Conservation (phyloP, 2,329 filamentous ascomycete genomes). For the Dryadomyces quercus-mongolicae region DNA sequence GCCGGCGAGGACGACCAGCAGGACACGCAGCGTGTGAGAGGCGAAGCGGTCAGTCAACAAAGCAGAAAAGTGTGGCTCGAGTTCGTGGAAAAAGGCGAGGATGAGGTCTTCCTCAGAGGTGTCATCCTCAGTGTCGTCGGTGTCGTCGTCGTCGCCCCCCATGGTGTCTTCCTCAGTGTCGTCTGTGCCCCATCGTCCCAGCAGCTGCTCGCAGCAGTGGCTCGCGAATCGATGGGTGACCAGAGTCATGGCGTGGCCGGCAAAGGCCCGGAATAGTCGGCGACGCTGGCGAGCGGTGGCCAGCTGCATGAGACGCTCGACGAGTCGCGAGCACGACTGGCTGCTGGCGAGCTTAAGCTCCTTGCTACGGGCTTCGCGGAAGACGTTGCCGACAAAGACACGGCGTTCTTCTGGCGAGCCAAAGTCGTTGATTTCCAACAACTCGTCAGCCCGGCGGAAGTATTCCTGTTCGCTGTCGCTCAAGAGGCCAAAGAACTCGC, state of each 20-base stretch:
- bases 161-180: slow-evolving; percentile 23
- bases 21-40: slow-evolving; percentile 77
- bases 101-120: slow-evolving; percentile 76
- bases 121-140: slow-evolving; percentile 27
- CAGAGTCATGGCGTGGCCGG: slow-evolving; percentile 74
- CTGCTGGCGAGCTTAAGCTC: slow-evolving; percentile 93
- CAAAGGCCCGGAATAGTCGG: slow-evolving; percentile 73
- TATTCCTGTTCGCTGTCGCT: slow-evolving; percentile 92
- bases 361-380: slow-evolving; percentile 76
- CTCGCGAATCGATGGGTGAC: slow-evolving; percentile 94
- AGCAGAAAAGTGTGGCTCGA: slow-evolving; percentile 74
- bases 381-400: slow-evolving; percentile 69
- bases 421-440: slow-evolving; percentile 86
- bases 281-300: slow-evolving; percentile 74
- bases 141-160: slow-evolving; percentile 23
- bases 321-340: slow-evolving; percentile 84
- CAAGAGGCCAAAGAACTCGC: slow-evolving; percentile 84
- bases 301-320: slow-evolving; percentile 81
- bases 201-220: slow-evolving; percentile 92
- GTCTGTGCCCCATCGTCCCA: slow-evolving; percentile 57
- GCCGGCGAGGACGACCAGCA: slow-evolving; percentile 77
- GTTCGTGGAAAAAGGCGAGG: slow-evolving; percentile 69
- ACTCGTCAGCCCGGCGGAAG: slow-evolving; percentile 78
- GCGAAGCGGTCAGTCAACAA: slow-evolving; percentile 81
- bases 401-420: slow-evolving; percentile 56